Evolutionary conservation across 2,329 filamentous ascomycete species (phyloP).

Genomic region (Gliomastix tumulicola): DNA sequence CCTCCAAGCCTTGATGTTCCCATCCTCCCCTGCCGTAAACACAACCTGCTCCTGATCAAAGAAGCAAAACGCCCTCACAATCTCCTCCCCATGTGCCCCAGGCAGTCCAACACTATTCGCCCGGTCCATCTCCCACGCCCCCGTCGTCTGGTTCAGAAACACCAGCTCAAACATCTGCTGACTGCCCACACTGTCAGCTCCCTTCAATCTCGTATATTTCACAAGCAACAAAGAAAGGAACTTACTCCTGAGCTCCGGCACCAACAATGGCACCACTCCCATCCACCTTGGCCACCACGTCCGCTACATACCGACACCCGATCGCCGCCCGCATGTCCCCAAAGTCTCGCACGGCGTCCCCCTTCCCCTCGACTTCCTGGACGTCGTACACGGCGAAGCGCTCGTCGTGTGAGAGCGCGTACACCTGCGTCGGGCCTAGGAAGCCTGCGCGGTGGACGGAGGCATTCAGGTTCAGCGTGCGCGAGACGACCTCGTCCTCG

Average conservation of each 20-base stretch:
- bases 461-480: constrained; percentile 71
- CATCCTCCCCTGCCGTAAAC: constrained; percentile 53
- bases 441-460: constrained; percentile 73
- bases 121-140: constrained; percentile 47
- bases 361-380: constrained; percentile 55
- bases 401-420: constrained; percentile 72
- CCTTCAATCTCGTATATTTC: neutral
- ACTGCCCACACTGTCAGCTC: constrained; percentile 19
- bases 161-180: constrained; percentile 52
- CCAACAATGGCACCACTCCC: constrained; percentile 54
- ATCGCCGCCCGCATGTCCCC: constrained; percentile 63
- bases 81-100: constrained; percentile 56
- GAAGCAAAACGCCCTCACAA: constrained; percentile 58
- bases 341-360: constrained; percentile 48
- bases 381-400: constrained; percentile 67
- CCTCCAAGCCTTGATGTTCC: constrained; percentile 50
- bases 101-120: constrained; percentile 50
- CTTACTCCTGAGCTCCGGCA: constrained; percentile 59
- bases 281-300: constrained; percentile 54
- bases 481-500: constrained; percentile 71
- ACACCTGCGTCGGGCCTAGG: constrained; percentile 56
- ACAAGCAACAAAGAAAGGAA: constrained; percentile 6
- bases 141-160: constrained; percentile 43
- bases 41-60: constrained; percentile 52
- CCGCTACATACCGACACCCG: constrained; percentile 67